Percentiles rank a stretch among this genome's conserved stretches.
These are phyloP conservation scores for Agarophyton chilense DNA, from an alignment of 23 red algal species.

Conservation along the genomic window DNA sequence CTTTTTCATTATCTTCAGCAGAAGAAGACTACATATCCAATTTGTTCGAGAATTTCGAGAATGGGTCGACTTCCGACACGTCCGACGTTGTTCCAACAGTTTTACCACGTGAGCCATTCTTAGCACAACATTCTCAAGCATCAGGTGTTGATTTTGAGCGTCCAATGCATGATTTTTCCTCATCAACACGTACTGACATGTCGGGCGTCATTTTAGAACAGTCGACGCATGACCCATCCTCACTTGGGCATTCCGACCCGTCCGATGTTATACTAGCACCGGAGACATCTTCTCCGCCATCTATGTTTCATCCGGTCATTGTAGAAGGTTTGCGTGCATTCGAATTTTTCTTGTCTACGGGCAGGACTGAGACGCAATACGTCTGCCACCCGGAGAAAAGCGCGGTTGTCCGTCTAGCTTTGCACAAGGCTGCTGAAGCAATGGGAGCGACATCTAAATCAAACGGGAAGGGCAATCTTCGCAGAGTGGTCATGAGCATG, in stretches of 20 bases:
- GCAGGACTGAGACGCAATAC: background rate
- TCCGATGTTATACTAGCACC: too few relatives aligned
- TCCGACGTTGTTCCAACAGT: background rate
- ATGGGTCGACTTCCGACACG: background rate
- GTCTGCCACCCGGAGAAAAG: background rate
- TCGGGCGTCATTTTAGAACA: too few relatives aligned
- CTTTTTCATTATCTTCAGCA: background rate
- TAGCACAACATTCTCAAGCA: too few relatives aligned
- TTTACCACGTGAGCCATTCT: background rate
- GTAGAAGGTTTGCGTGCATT: background rate
- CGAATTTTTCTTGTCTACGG: background rate
- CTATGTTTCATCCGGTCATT: background rate
- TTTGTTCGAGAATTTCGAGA: background rate
- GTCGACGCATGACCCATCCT: too few relatives aligned
- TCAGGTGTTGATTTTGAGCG: too few relatives aligned
- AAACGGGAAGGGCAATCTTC: background rate
- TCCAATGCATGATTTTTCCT: too few relatives aligned
- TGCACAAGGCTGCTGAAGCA: constrained; percentile 44
- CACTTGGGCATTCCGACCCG: too few relatives aligned
- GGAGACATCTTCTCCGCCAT: background rate
- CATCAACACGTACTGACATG: too few relatives aligned
- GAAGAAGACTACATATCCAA: constrained; percentile 18
- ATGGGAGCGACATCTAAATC: constrained; percentile 22
- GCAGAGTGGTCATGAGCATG: constrained; percentile 30
- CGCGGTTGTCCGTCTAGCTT: constrained; percentile 8